Evolutionary conservation across 805 yeast genomes (phyloP), one percentile per base, ranked within the genome.

Genomic region (Yarrowia keelungensis): DNA sequence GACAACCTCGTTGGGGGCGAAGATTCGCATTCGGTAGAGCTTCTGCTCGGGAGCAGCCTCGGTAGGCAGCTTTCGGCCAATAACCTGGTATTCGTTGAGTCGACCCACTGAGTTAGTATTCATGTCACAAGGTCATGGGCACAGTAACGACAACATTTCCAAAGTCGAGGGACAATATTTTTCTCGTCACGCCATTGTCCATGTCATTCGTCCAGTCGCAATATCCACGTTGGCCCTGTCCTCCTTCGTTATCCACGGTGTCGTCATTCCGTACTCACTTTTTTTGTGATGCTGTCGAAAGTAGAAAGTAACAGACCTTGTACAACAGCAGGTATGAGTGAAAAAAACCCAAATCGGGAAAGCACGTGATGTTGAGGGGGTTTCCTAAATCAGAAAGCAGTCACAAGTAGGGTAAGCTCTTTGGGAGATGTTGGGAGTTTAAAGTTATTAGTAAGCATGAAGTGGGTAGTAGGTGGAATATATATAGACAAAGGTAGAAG

Each of bases 11-110:
- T 95, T 95, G 80, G 97, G 93, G 82, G 99, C 99, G 84, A 95
- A 95, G 86, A 95, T 92, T 89, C 97, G 92, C 98, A 95, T 95
- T 85, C 99, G 92, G 97, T 89, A 95, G 86, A 95, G 91, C 89
- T 94, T 95, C 85, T 99, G 99, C 87, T 93, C 97, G 81, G 98
- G 97, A 81, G 91, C 97, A 80, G 93, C 86, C 85, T 92, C 98
- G 81, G 97, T 92, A 79, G 99, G 99, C 84, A 95, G 91, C 87
- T 95, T 97, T 86, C 99, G 97, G 86, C 99, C 99, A 85, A 95
- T 95, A 83, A 95, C 98, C 89, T 95, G 97, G 88, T 93, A 94
- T 89, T 94, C 98, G 88, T 89, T 90, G 84, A 93, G 90, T 88
- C 95, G 92, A 86, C 97, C 90, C 97, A 92, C 89, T 86, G 47